Evolutionary conservation across 768 basidiomycete genomes (phyloP).

Genomic region (Pleurotus djamor): DNA sequence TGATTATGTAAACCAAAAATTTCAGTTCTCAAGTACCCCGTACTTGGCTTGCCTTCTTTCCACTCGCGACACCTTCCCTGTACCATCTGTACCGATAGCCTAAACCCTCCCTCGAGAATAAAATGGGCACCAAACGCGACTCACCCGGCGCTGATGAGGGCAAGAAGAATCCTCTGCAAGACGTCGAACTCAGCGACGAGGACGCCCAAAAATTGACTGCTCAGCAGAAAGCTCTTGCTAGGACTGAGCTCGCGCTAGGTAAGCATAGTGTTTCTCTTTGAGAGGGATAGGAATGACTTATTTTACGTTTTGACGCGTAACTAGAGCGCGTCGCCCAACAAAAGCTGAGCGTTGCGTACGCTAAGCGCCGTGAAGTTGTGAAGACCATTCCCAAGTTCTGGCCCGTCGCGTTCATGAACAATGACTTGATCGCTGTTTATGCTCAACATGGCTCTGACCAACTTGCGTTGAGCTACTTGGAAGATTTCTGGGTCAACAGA

Average conservation of each 20-base stretch:
- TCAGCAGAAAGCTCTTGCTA: conserved; percentile 67
- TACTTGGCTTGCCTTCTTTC: background rate
- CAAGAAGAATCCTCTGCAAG: conserved; percentile 59
- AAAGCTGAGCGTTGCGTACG: conserved; percentile 59
- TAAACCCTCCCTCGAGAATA: conserved; percentile 12
- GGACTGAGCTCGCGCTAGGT: conserved; percentile 75
- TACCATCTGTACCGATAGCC: background rate
- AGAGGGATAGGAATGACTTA: background rate
- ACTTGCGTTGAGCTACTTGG: conserved; percentile 78
- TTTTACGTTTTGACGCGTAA: conserved; percentile 5
- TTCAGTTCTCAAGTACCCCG: background rate
- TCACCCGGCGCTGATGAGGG: conserved; percentile 79
- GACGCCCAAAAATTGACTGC: conserved; percentile 67
- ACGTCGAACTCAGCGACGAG: conserved; percentile 68
- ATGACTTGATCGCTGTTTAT: conserved; percentile 59
- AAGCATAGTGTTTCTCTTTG: conserved; percentile 20
- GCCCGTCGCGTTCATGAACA: conserved; percentile 83
- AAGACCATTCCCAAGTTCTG: conserved; percentile 78
- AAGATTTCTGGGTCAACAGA: conserved; percentile 82
- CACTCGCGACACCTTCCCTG: background rate
- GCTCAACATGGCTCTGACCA: conserved; percentile 76
- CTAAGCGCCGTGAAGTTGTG: conserved; percentile 64
- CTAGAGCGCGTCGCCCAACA: conserved; percentile 65
- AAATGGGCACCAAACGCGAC: conserved; percentile 65
- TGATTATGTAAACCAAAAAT: conserved; percentile 2